Percentiles rank a stretch among this genome's conserved stretches.
Conservation (phyloP, 2,329 filamentous ascomycete species). For the Epichloe baconii region DNA sequence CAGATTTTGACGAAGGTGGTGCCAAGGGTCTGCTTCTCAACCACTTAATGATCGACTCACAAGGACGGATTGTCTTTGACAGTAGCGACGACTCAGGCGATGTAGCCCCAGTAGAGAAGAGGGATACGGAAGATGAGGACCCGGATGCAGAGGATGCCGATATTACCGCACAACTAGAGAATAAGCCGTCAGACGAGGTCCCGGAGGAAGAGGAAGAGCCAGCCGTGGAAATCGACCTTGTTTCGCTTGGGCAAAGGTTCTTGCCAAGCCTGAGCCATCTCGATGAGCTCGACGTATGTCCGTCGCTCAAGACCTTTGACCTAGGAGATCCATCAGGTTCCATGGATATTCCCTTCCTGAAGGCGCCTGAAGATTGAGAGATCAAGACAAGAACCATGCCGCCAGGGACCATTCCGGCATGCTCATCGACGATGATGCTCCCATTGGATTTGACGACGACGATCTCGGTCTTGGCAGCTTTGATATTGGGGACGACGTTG, state of each 20-base stretch:
- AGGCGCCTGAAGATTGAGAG: constrained; percentile 74
- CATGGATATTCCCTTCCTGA: constrained; percentile 83
- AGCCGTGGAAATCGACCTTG: constrained; percentile 63
- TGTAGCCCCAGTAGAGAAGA: constrained; percentile 21
- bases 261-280: constrained; percentile 69
- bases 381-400: constrained; percentile 49
- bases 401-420: constrained; percentile 61
- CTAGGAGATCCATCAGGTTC: constrained; percentile 75
- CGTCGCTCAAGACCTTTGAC: constrained; percentile 87
- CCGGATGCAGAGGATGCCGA: constrained; percentile 18
- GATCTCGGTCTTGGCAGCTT: constrained; percentile 62
- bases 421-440: constrained; percentile 78
- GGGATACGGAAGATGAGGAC: constrained; percentile 26
- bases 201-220: constrained; percentile 37
- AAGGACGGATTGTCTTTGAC: constrained; percentile 93
- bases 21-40: constrained; percentile 92
- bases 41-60: constrained; percentile 86
- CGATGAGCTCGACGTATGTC: constrained; percentile 84
- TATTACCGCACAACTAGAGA: constrained; percentile 24
- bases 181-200: constrained; percentile 29
- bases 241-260: constrained; percentile 62
- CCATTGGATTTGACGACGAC: constrained; percentile 58
- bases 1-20: constrained; percentile 95
- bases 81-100: constrained; percentile 77
- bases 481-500: constrained; percentile 58